These are phyloP conservation scores for Nitzschia putrida DNA, from an alignment of 108 stramenopile species.

Conservation along the genomic window DNA sequence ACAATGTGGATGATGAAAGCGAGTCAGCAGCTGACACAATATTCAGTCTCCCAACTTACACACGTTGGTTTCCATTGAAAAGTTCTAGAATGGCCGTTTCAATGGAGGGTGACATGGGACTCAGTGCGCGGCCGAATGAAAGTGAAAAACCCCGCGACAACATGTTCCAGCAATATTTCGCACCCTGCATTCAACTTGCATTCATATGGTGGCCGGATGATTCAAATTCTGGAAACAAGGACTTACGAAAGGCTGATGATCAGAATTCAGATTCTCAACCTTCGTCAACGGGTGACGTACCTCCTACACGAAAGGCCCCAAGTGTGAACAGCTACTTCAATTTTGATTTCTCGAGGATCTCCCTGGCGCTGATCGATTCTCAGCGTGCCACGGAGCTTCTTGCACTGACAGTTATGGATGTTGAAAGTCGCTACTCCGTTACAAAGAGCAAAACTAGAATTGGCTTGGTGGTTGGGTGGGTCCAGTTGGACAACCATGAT, in stretches of 20 bases:
- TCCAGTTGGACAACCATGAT: slow-evolving; percentile 80
- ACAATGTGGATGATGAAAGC: slow-evolving; percentile 33
- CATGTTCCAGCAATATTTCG: slow-evolving; percentile 64
- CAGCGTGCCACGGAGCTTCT: slow-evolving; percentile 64
- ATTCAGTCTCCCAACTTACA: slow-evolving; percentile 36
- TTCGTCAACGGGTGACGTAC: neutral
- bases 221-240: neutral
- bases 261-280: neutral
- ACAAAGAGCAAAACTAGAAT: slow-evolving; percentile 71
- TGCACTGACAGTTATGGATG: slow-evolving; percentile 55
- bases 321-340: slow-evolving; percentile 61
- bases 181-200: slow-evolving; percentile 74
- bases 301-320: slow-evolving; percentile 5
- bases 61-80: slow-evolving; percentile 81
- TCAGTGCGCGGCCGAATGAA: slow-evolving; percentile 57
- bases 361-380: slow-evolving; percentile 76
- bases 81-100: slow-evolving; percentile 57
- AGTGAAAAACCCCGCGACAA: slow-evolving; percentile 65
- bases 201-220: slow-evolving; percentile 51
- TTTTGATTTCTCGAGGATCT: slow-evolving; percentile 56
- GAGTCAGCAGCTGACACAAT: neutral
- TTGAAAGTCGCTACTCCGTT: slow-evolving; percentile 70
- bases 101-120: slow-evolving; percentile 78
- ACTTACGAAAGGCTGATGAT: neutral
- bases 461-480: slow-evolving; percentile 63